A percentile compares a stretch with the other conserved stretches of the same genome.
Conservation (phyloP, 2,329 filamentous ascomycete species). For the Periconia sp. region DNA sequence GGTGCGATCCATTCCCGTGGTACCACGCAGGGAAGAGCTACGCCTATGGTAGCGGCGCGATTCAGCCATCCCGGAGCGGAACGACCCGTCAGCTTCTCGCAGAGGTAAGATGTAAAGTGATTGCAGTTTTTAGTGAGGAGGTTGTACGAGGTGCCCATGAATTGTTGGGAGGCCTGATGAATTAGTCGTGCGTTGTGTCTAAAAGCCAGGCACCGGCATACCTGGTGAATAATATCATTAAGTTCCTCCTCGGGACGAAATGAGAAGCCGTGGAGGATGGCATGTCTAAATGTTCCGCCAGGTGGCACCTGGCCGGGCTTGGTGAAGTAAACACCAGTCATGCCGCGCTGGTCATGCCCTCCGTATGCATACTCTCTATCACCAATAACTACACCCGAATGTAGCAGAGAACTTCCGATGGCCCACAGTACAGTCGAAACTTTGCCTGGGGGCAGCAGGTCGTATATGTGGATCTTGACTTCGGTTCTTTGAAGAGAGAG, state of each 20-base stretch:
- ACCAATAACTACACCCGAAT: constrained; percentile 81
- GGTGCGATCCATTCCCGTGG: constrained; percentile 80
- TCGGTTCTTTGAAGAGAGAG: constrained; percentile 72
- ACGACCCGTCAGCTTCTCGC: constrained; percentile 69
- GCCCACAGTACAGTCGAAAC: constrained; percentile 78
- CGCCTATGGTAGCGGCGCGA: constrained; percentile 78
- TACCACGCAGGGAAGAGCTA: constrained; percentile 79
- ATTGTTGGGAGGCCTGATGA: constrained; percentile 64
- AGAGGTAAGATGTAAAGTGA: constrained; percentile 80
- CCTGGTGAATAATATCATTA: constrained; percentile 65
- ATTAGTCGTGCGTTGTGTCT: constrained; percentile 12
- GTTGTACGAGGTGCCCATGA: constrained; percentile 77
- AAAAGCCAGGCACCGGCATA: constrained; percentile 12
- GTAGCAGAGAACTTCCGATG: constrained; percentile 74
- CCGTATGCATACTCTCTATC: constrained; percentile 83
- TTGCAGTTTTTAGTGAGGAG: constrained; percentile 85
- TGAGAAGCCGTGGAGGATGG: constrained; percentile 79
- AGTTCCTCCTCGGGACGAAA: constrained; percentile 70
- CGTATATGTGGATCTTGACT: constrained; percentile 76
- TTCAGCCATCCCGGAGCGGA: constrained; percentile 77
- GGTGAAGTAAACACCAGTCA: constrained; percentile 84
- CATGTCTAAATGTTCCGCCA: constrained; percentile 73
- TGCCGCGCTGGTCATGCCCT: constrained; percentile 69
- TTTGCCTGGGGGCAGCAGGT: constrained; percentile 74
- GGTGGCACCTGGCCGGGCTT: constrained; percentile 71